phyloP scores from a whole-genome alignment of 495 filamentous ascomycete species.

The Hypoxylon perforatum region DNA sequence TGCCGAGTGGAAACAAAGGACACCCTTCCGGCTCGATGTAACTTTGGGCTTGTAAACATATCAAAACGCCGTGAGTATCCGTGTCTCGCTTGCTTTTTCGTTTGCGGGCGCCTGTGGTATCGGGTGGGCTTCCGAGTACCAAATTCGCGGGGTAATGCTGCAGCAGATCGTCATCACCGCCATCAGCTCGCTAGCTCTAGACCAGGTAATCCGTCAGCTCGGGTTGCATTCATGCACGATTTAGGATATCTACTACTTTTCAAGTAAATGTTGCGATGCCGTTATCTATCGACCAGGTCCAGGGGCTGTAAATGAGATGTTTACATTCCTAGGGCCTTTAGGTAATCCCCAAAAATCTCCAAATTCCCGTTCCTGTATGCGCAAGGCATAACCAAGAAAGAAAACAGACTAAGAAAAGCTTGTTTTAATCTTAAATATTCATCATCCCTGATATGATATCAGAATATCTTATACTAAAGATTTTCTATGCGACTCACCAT shows the following conservation, averaged over 20 bases:
- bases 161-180: constrained; percentile 8
- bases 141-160: constrained; percentile 25
- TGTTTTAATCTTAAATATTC: too few species aligned
- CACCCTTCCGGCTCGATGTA: constrained; percentile 21
- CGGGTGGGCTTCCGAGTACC: constrained; percentile 8
- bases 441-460: too few species aligned
- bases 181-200: too few species aligned
- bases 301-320: background rate
- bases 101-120: background rate
- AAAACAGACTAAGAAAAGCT: too few species aligned
- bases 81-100: background rate
- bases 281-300: background rate
- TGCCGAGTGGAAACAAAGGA: constrained; percentile 11
- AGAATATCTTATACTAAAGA: too few species aligned
- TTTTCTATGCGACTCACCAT: too few species aligned
- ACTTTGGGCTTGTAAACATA: constrained; percentile 1
- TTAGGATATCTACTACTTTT: too few species aligned
- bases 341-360: background rate
- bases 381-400: too few species aligned
- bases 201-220: background rate
- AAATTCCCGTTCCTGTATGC: background rate
- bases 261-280: background rate
- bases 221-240: background rate
- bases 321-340: background rate
- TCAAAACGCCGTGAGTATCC: constrained; percentile 6